Conservation (phyloP, 768 basidiomycete species). For the Psilocybe subaeruginosa region DNA sequence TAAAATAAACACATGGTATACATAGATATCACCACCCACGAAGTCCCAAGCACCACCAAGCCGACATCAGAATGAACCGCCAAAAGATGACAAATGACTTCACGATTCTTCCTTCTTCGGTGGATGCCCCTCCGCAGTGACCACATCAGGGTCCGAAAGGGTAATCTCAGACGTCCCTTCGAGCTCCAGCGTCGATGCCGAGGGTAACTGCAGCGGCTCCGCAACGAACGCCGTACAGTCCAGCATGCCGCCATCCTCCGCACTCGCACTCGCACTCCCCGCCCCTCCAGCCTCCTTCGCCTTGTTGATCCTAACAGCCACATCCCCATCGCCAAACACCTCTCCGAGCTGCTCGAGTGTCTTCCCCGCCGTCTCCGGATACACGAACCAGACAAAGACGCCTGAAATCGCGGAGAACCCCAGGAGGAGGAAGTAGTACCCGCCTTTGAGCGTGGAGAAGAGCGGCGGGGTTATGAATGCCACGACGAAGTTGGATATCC, state of each 20-base stretch:
- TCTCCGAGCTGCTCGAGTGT: slow-evolving; percentile 54
- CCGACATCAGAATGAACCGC: too few relatives aligned
- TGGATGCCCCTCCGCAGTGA: neutral
- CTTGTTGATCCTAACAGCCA: slow-evolving; percentile 17
- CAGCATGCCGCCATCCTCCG: neutral
- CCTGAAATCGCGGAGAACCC: slow-evolving; percentile 48
- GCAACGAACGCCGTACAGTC: slow-evolving; percentile 4
- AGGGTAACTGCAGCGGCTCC: slow-evolving; percentile 4
- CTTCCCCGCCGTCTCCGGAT: slow-evolving; percentile 48
- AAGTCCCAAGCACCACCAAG: too few relatives aligned
- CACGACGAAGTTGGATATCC: slow-evolving; percentile 71
- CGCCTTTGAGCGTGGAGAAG: slow-evolving; percentile 44
- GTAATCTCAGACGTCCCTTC: slow-evolving; percentile 14
- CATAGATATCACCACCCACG: too few relatives aligned
- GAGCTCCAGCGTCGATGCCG: neutral
- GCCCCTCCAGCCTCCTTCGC: slow-evolving; percentile 27
- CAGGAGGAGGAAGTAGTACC: slow-evolving; percentile 54
- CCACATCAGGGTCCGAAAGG: slow-evolving; percentile 1
- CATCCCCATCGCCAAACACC: slow-evolving; percentile 44
- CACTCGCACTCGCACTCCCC: neutral
- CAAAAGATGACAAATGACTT: neutral
- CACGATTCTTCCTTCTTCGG: neutral
- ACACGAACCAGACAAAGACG: slow-evolving; percentile 48
- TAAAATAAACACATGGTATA: neutral
- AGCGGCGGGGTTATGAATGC: slow-evolving; percentile 53